Evolutionary conservation across 2,329 filamentous ascomycete genomes (phyloP).

Genomic region (Aspergillus sp.): DNA sequence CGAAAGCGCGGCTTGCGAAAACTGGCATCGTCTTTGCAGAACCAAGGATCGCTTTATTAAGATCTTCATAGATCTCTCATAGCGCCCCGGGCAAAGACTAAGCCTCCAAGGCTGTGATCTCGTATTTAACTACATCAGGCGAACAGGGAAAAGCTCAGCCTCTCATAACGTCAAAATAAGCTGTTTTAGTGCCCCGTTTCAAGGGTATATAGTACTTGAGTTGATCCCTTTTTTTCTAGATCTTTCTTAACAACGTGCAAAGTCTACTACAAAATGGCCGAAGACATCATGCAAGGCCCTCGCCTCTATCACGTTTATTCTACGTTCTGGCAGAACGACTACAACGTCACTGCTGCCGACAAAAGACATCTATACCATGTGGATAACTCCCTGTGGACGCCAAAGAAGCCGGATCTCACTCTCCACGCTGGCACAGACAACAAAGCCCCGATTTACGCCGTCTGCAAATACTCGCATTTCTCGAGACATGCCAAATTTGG

Average conservation of each 20-base stretch:
- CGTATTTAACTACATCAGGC: background rate
- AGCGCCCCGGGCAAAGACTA: background rate
- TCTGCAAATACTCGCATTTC: slow-evolving; percentile 28
- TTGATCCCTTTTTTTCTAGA: no score
- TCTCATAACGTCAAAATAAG: background rate
- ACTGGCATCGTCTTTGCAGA: no score
- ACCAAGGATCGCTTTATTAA: no score
- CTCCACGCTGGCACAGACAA: slow-evolving; percentile 23
- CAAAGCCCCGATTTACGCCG: slow-evolving; percentile 20
- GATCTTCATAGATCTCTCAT: background rate
- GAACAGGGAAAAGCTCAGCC: background rate
- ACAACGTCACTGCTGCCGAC: slow-evolving; percentile 14
- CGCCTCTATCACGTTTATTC: slow-evolving; percentile 19
- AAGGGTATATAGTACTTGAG: no score
- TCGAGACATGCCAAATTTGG: slow-evolving; percentile 27
- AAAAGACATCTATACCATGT: slow-evolving; percentile 19
- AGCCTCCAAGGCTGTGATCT: background rate
- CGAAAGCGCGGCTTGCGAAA: background rate
- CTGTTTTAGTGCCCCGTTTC: no score
- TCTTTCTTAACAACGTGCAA: no score
- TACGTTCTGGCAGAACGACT: slow-evolving; percentile 15
- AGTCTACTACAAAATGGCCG: background rate
- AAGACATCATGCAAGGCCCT: background rate
- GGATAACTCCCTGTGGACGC: slow-evolving; percentile 21
- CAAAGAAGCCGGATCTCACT: slow-evolving; percentile 28